Evolutionary conservation across 495 filamentous ascomycete species (phyloP), one percentile per base, ranked within the genome.

Genomic region (Tuber calosporum): DNA sequence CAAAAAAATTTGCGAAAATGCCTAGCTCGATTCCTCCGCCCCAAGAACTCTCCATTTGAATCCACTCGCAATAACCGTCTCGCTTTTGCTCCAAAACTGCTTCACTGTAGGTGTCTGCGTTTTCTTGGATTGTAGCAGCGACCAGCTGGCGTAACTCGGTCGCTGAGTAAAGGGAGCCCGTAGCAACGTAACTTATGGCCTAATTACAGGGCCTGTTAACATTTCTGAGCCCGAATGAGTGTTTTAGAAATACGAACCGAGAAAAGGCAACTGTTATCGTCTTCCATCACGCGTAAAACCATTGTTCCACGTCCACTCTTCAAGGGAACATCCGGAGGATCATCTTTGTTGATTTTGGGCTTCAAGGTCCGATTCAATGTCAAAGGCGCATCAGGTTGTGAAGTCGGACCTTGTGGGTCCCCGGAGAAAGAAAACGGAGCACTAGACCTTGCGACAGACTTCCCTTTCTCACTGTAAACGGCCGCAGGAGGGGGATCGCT

Each of bases 201-300:
- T 62, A 19, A 62, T 17, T 1, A 30, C 26, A 13, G 5, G 53
- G 53, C 34, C 53, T 19, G 53, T 62, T 62, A 62, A 26, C 6
- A 62, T 30, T 13, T 34, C 34, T 62, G 30, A 17, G 13, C 53
- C 34, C 53, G 26, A 34, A 34, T 62, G 1, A 62, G 26, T 34
- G 26, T 15, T 62, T 30, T 62, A 17, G 53, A 17, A 30, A 9
- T 62, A 34, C 53, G 15, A 0, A 96, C 95, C 15, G 93, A 91
- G 82, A 98, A 99, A 74, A 98, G 89, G 83, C 95, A 99, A 66
- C 89, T 91, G 82, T 97, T 97, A 82, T 99, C 95, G 80, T 97
- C 95, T 15, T 94, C 92, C 95, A 99, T 97, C 43, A 98, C 92
- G 3, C 95, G 90, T 7, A 97, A 88, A 40, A 97, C 89, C 38